Percentiles rank a stretch among this genome's conserved stretches.
phyloP scores from a whole-genome alignment of 306 rosid species.

The Quercus dentata region DNA sequence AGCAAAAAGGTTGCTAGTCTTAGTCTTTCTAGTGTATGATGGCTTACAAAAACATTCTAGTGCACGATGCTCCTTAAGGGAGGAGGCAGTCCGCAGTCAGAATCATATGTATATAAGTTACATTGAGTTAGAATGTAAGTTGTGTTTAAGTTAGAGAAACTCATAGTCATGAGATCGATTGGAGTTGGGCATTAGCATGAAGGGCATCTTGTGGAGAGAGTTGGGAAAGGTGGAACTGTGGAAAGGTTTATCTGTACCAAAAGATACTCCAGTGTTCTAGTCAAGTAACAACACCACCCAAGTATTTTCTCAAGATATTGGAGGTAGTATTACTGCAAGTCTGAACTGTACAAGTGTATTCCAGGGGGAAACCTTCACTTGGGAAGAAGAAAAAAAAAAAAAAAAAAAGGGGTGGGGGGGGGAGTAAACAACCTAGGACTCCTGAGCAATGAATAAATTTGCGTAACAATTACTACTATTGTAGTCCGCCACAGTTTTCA shows the following conservation, averaged over 20 bases:
- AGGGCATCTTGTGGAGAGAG: background rate
- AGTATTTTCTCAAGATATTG: background rate
- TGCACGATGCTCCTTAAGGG: background rate
- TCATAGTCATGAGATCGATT: background rate
- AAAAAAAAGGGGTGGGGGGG: too few species aligned
- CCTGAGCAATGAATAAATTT: too few species aligned
- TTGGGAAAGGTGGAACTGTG: background rate
- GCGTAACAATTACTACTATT: too few species aligned
- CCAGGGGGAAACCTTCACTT: too few species aligned
- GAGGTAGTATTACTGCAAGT: too few species aligned
- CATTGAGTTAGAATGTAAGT: background rate
- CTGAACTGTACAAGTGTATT: too few species aligned
- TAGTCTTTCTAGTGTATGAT: background rate
- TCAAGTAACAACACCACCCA: background rate
- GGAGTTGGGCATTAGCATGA: background rate
- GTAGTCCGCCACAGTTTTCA: too few species aligned
- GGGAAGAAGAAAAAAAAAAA: too few species aligned
- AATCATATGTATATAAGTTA: background rate
- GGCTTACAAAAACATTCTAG: background rate
- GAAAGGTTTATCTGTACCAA: background rate
- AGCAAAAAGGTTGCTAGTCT: background rate
- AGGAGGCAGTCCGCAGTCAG: background rate
- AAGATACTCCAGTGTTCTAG: too few species aligned
- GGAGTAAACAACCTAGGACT: too few species aligned
- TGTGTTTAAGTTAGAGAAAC: background rate